These are phyloP conservation scores for Poterioochromonas sp. DNA, from an alignment of 352 stramenopile genomes.

Conservation along the genomic window DNA sequence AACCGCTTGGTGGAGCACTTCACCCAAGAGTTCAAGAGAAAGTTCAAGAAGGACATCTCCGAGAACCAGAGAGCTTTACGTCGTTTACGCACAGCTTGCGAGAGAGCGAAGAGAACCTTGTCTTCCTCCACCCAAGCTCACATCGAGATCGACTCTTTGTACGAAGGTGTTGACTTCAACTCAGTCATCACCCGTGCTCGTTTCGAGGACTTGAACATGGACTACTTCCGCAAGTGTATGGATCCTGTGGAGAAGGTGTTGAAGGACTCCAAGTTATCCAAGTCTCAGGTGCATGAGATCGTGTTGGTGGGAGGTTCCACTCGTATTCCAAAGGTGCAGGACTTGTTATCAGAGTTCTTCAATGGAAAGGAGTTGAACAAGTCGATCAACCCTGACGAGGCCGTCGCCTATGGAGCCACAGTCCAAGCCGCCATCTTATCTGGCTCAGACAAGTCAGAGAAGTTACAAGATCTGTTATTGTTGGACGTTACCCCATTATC, in stretches of 20 bases:
- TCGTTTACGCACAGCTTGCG: conserved; percentile 84
- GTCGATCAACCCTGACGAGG: conserved; percentile 92
- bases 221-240: conserved; percentile 80
- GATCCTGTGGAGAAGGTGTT: conserved; percentile 79
- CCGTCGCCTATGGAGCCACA: conserved; percentile 88
- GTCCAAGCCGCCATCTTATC: conserved; percentile 94
- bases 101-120: conserved; percentile 91
- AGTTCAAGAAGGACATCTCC: conserved; percentile 75
- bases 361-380: conserved; percentile 91
- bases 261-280: conserved; percentile 69
- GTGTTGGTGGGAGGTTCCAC: conserved; percentile 90
- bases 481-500: conserved; percentile 86
- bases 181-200: conserved; percentile 86
- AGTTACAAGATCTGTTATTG: conserved; percentile 66
- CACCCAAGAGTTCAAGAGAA: conserved; percentile 70
- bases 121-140: conserved; percentile 86
- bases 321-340: conserved; percentile 92
- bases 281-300: conserved; percentile 83
- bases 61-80: conserved; percentile 82
- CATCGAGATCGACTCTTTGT: conserved; percentile 95
- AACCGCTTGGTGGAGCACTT: conserved; percentile 91
- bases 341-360: conserved; percentile 89
- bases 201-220: conserved; percentile 86
- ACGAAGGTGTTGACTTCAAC: conserved; percentile 92
- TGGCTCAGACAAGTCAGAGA: conserved; percentile 73